Evolutionary conservation across 163 green algal species (phyloP).

Genomic region (Chlamydomonas reinhardtii): DNA sequence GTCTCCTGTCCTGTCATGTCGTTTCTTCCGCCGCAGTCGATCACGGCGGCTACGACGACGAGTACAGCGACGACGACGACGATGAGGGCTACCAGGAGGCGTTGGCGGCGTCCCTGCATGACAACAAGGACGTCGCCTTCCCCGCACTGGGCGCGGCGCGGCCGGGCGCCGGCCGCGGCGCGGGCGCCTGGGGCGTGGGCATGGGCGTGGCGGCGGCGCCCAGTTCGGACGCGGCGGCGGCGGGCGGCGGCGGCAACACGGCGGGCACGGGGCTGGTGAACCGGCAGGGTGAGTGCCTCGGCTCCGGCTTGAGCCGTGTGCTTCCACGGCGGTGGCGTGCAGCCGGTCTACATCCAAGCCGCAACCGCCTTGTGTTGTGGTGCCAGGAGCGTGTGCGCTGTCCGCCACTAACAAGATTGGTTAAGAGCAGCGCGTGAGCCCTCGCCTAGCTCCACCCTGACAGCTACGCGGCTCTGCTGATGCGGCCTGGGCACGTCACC

Average conservation of each 20-base stretch:
- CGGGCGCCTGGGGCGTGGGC: not conserved
- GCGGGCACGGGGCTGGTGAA: slow-evolving; percentile 51
- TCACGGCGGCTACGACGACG: not conserved
- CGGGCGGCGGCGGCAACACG: not conserved
- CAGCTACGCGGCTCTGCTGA: no score
- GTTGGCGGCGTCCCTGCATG: not conserved
- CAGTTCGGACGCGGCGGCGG: not conserved
- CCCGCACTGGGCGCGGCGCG: not conserved
- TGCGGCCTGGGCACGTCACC: no score
- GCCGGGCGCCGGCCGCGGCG: not conserved
- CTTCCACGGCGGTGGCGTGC: not conserved
- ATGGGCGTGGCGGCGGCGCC: not conserved
- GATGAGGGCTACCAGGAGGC: not conserved
- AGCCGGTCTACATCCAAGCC: not conserved
- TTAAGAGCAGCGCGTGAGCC: no score
- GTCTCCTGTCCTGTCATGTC: not conserved
- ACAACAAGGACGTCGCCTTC: not conserved
- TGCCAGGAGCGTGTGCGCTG: no score
- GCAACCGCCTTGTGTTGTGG: not conserved
- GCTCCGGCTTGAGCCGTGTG: no score
- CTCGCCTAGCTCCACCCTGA: not conserved
- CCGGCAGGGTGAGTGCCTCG: slow-evolving; percentile 6
- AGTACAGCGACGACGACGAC: not conserved
- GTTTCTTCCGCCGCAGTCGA: not conserved
- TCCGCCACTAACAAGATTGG: no score